Percentiles rank a stretch among this genome's conserved stretches.
Evolutionary conservation across 2,329 filamentous ascomycete species (phyloP).

Genomic region (Alternaria gaisen): DNA sequence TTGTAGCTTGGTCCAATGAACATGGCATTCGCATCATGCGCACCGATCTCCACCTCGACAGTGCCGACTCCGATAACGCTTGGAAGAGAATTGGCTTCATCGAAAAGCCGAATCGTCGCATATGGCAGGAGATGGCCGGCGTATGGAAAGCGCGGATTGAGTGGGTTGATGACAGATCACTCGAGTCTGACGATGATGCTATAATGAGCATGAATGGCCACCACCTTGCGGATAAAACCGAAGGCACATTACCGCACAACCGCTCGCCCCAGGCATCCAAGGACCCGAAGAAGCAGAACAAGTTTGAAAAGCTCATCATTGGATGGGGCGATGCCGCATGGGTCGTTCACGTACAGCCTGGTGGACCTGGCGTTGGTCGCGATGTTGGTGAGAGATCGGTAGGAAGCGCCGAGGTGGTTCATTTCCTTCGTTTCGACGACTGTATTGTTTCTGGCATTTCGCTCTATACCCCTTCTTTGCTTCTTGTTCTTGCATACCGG

Average conservation of each 20-base stretch:
- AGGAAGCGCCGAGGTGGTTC: conserved; percentile 87
- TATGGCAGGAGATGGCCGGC: conserved; percentile 95
- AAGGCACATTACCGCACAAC: conserved; percentile 51
- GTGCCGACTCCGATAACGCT: conserved; percentile 77
- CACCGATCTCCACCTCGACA: conserved; percentile 82
- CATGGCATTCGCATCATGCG: conserved; percentile 98
- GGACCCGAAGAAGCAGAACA: conserved; percentile 41
- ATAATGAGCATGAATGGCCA: conserved; percentile 48
- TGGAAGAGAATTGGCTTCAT: conserved; percentile 97
- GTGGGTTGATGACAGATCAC: conserved; percentile 86
- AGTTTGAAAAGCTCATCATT: conserved; percentile 80
- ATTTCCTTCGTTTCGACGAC: conserved; percentile 89
- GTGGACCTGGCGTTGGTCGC: conserved; percentile 71
- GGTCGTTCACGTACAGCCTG: conserved; percentile 90
- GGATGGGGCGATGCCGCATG: conserved; percentile 97
- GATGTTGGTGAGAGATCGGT: conserved; percentile 74
- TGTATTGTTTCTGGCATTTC: conserved; percentile 98
- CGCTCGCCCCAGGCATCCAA: conserved; percentile 57
- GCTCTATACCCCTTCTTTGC: conserved; percentile 89
- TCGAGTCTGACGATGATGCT: conserved; percentile 75
- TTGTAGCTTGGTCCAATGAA: conserved; percentile 95
- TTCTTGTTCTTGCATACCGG: conserved; percentile 92
- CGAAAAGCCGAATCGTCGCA: conserved; percentile 82
- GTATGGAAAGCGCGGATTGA: conserved; percentile 93
- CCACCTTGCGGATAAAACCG: conserved; percentile 43